phyloP scores from a whole-genome alignment of 2,329 filamentous ascomycete genomes.

The Phyllosticta citribraziliensis region DNA sequence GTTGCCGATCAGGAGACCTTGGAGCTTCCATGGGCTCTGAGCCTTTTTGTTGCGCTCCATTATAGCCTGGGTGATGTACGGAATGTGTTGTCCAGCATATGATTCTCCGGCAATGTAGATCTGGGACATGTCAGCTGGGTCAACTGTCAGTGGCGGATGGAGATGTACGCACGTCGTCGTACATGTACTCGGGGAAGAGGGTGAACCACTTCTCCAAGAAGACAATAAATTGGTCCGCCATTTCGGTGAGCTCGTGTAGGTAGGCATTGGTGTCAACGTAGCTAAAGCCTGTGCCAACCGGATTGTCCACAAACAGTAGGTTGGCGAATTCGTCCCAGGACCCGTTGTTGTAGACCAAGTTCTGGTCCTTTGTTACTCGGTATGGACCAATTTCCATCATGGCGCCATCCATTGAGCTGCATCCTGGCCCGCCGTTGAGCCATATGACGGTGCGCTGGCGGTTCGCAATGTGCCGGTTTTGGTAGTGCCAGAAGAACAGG shows the following conservation, averaged over 20 bases:
- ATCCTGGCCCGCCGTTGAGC: constrained; percentile 94
- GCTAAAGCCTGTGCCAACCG: constrained; percentile 92
- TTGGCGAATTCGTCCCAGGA: constrained; percentile 99
- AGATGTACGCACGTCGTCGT: constrained; percentile 69
- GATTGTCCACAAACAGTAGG: constrained; percentile 91
- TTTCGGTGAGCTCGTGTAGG: constrained; percentile 72
- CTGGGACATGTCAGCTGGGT: constrained; percentile 36
- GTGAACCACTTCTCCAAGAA: constrained; percentile 90
- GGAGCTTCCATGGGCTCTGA: constrained; percentile 60
- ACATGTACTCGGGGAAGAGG: constrained; percentile 82
- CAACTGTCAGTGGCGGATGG: constrained; percentile 13
- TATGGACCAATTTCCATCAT: constrained; percentile 97
- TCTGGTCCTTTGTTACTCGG: constrained; percentile 62
- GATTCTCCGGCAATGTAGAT: constrained; percentile 93
- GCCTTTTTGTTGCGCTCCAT: constrained; percentile 69
- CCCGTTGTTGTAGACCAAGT: constrained; percentile 76
- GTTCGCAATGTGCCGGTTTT: constrained; percentile 92
- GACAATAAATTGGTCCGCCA: constrained; percentile 77
- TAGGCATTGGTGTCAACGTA: constrained; percentile 88
- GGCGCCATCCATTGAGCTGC: constrained; percentile 92
- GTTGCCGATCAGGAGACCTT: constrained; percentile 87
- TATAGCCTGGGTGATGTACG: constrained; percentile 89
- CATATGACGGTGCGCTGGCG: constrained; percentile 85
- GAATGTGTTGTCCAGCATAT: constrained; percentile 93
- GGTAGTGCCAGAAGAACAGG: constrained; percentile 97